A percentile compares a stretch with the other conserved stretches of the same genome.
Conservation (phyloP, 2,329 filamentous ascomycete genomes). For the Trichoderma polysporum region DNA sequence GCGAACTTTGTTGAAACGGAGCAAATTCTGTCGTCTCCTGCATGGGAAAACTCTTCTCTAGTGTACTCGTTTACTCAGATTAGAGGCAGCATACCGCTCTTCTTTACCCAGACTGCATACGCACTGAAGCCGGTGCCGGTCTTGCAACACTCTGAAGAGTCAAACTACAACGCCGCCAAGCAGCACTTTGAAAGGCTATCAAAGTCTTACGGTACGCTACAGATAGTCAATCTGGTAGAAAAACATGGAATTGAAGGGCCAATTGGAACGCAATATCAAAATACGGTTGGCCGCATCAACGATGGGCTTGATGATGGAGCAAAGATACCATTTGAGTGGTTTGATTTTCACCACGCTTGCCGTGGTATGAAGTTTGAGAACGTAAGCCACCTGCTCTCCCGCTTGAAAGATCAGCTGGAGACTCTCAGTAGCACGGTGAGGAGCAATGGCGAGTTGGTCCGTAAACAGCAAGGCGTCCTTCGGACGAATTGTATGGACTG, state of each 20-base stretch:
- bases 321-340: slow-evolving; percentile 76
- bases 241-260: slow-evolving; percentile 79
- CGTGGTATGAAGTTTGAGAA: slow-evolving; percentile 98
- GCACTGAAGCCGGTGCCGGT: slow-evolving; percentile 85
- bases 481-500: slow-evolving; percentile 99
- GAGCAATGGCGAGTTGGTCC: slow-evolving; percentile 42
- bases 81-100: slow-evolving; percentile 87
- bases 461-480: slow-evolving; percentile 71
- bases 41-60: slow-evolving; percentile 61
- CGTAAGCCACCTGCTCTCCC: slow-evolving; percentile 74
- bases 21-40: slow-evolving; percentile 76
- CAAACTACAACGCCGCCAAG: slow-evolving; percentile 75
- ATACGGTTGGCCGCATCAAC: slow-evolving; percentile 66
- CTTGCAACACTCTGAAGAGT: slow-evolving; percentile 74
- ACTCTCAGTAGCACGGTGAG: slow-evolving; percentile 69
- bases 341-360: slow-evolving; percentile 91
- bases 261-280: slow-evolving; percentile 76
- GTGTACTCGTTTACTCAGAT: slow-evolving; percentile 84
- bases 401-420: slow-evolving; percentile 65
- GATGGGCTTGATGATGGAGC: slow-evolving; percentile 51
- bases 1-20: slow-evolving; percentile 95
- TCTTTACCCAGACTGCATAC: slow-evolving; percentile 93
- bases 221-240: slow-evolving; percentile 83
- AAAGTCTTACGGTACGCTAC: slow-evolving; percentile 70
- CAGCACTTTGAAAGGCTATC: slow-evolving; percentile 73